Evolutionary conservation across 106 monocot genomes (phyloP), one percentile per base, ranked within the genome.

Genomic region (Allium fistulosum): DNA sequence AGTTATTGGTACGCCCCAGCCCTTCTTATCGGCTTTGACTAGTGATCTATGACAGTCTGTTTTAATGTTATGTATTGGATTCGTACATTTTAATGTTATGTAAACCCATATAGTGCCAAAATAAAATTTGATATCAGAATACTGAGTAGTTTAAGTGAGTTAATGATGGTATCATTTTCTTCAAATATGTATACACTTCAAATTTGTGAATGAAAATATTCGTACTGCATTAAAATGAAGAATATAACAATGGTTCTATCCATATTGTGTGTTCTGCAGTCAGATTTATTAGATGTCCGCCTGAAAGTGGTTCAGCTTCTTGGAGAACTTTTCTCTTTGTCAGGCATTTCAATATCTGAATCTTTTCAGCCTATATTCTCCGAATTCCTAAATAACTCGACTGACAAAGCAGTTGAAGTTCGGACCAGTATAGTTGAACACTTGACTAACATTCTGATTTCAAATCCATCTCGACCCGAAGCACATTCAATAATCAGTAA

Each of bases 381-480:
- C 45, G 97, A 97, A 69, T 90, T 92, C 72, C 71, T 97, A 74
- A 97, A 97, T 74, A 89, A 92, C 72, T 74, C 91, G 78, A 80
- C 92, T 46, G 97, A 97, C 76, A 86, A 92, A 80, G 86, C 70
- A 4, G 87, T 74, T 11, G 87, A 92, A 72, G 80, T 97, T 28
- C 92, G 97, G 57, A 46, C 88, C 62, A 84, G 84, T 70, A 89
- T 90, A 26, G 74, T 97, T 71, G 86, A 87, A 56, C 82, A 92
- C 75, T 79, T 90, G 75, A 97, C 87, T 67, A 87, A 85, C 69
- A 89, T 86, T 65, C 68, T 97, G 59, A 76, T 97, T 14, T 87
- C 88, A 62, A 82, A 90, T 80, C 89, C 84, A 68, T 82, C 77
- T 16, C 69, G 84, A 56, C 66, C 80, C 69, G 97, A 97, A 83